A percentile compares a stretch with the other conserved stretches of the same genome.
phyloP scores from a whole-genome alignment of 1,284 basidiomycete species.

The Phaffia rhodozyma region DNA sequence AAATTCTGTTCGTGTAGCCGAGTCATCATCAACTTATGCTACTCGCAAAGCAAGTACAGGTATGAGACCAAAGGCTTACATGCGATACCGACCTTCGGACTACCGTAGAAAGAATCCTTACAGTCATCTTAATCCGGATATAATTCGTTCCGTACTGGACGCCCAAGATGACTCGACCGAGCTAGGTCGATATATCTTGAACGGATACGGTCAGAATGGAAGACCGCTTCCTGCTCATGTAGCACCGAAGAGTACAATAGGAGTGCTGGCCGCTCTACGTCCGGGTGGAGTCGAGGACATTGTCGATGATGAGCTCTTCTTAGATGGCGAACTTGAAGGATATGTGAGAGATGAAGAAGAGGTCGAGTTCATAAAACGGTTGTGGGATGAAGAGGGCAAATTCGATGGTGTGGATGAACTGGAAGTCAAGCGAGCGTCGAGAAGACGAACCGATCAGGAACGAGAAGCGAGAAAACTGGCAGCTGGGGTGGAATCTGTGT shows the following conservation, averaged over 20 bases:
- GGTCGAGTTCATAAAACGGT: conserved; percentile 30
- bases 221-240: conserved; percentile 24
- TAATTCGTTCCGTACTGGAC: neutral
- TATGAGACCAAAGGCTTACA: conserved; percentile 11
- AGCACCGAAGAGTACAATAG: conserved; percentile 39
- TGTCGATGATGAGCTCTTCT: conserved; percentile 46
- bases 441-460: neutral
- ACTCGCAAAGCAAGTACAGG: neutral
- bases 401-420: conserved; percentile 24
- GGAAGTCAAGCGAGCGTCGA: neutral
- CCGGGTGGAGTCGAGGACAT: conserved; percentile 41
- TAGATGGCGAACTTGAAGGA: conserved; percentile 44
- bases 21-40: too few species aligned
- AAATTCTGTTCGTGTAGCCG: too few species aligned
- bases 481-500: too few species aligned
- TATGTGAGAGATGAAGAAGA: conserved; percentile 41
- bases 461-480: neutral
- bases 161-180: neutral
- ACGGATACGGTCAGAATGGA: neutral
- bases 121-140: conserved; percentile 2
- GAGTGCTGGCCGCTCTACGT: conserved; percentile 24
- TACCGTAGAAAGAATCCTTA: neutral
- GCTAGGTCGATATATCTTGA: conserved; percentile 7
- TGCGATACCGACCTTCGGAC: conserved; percentile 8
- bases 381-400: conserved; percentile 31